Base-by-base conservation (phyloP, 2,329 filamentous ascomycete species). In the Tolypocladium cylindrosporum region DNA sequence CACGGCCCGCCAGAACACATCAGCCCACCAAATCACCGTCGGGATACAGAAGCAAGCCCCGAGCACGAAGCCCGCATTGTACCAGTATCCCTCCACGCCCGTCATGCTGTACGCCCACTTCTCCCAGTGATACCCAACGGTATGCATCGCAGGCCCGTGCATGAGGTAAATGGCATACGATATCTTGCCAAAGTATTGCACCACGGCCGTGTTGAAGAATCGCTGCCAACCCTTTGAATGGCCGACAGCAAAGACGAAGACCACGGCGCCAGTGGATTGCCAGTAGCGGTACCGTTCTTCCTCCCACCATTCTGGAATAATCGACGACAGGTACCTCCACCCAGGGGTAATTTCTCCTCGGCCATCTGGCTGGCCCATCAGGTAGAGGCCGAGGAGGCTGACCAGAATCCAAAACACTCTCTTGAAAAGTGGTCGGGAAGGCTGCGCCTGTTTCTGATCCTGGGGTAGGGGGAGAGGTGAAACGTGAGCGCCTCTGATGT, bases 91-190 rank as follows among this genome's bases (percentile, higher is more conserved):
- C 56, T 81, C 77, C 5, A 70, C 70, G 7, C 80, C 81, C 0
- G 76, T 81, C 42, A 79, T 45, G 14, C 68, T 66, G 68, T 77
- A 83, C 1, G 74, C 77, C 69, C 75, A 74, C 40, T 73, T 74
- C 64, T 83, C 75, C 59, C 77, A 75, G 40, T 75, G 71, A 62
- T 82, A 84, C 13, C 81, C 81, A 21, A 79, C 63, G 2, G 76
- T 76, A 63, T 83, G 80, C 65, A 80, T 75, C 2, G 79, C 75
- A 4, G 80, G 79, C 0, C 82, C 81, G 65, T 86, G 83, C 72
- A 85, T 79, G 16, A 86, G 75, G 67, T 86, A 86, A 34, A 86
- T 66, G 55, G 81, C 78, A 65, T 83, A 86, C 56, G 80, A 84
- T 62, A 86, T 79, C 65, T 78, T 78, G 59, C 83, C 83, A 7